These are phyloP conservation scores for Puccinia polysora DNA, from an alignment of 1,284 basidiomycete species.

Conservation along the genomic window DNA sequence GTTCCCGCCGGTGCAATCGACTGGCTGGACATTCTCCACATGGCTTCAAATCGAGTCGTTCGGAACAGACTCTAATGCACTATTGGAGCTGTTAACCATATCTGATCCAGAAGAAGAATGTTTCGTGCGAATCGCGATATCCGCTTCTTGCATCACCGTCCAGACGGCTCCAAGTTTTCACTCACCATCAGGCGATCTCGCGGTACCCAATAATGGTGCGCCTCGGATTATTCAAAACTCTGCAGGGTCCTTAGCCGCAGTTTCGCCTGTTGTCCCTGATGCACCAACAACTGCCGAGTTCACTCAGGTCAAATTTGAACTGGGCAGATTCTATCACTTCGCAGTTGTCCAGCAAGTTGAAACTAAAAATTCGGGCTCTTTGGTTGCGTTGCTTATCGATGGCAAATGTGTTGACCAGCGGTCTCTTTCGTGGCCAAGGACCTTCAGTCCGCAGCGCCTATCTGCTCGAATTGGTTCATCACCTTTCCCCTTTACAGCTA, in stretches of 20 bases:
- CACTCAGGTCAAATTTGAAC: slow-evolving; percentile 7
- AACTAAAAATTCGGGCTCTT: slow-evolving; percentile 19
- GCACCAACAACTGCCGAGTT: slow-evolving; percentile 9
- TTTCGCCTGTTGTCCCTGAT: not conserved
- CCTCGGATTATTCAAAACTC: not conserved
- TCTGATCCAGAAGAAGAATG: slow-evolving; percentile 36
- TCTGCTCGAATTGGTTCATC: slow-evolving; percentile 33
- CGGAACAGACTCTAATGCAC: slow-evolving; percentile 8
- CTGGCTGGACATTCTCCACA: slow-evolving; percentile 33
- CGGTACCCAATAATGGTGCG: not conserved
- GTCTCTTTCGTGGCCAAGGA: slow-evolving; percentile 19
- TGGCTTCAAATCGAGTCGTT: slow-evolving; percentile 43
- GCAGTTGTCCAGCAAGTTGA: slow-evolving; percentile 36
- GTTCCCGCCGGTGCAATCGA: slow-evolving; percentile 26
- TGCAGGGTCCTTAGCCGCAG: not conserved
- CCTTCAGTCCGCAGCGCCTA: slow-evolving; percentile 3
- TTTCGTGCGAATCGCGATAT: slow-evolving; percentile 32
- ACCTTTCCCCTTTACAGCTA: too few species aligned
- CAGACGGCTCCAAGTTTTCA: slow-evolving; percentile 14
- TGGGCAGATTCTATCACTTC: slow-evolving; percentile 33
- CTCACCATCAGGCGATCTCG: not conserved
- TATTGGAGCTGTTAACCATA: slow-evolving; percentile 32
- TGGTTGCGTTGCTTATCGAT: slow-evolving; percentile 24
- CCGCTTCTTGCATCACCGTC: slow-evolving; percentile 21
- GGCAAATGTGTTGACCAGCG: slow-evolving; percentile 15